A percentile compares a stretch with the other conserved stretches of the same genome.
Evolutionary conservation across 78 protist species (phyloP).

Genomic region (Paulinella micropora): DNA sequence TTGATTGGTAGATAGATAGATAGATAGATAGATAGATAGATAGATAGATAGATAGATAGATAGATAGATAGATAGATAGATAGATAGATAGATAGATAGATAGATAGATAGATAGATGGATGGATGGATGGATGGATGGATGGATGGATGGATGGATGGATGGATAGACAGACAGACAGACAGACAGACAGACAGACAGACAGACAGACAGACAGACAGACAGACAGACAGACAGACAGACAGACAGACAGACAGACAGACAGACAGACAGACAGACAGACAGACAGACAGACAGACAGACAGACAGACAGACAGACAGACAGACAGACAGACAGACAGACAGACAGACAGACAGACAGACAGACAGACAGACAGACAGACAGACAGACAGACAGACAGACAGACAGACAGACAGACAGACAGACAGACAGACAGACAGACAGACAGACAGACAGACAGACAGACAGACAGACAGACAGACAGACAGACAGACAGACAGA

Average conservation of each 20-base stretch:
- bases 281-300: background rate
- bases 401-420: background rate
- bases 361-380: background rate
- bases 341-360: background rate
- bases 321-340: background rate
- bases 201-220: background rate
- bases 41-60: no score
- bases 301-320: background rate
- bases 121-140: no score
- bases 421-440: background rate
- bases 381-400: background rate
- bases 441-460: background rate
- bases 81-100: no score
- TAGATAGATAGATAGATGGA: no score
- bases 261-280: background rate
- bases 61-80: no score
- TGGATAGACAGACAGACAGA: no score
- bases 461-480: no score
- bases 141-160: no score
- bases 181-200: background rate
- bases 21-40: no score
- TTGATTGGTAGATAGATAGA: no score
- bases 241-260: background rate
- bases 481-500: no score
- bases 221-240: background rate